These are phyloP conservation scores for Colletotrichum sp. DNA, from an alignment of 2,329 filamentous ascomycete species.

Conservation along the genomic window DNA sequence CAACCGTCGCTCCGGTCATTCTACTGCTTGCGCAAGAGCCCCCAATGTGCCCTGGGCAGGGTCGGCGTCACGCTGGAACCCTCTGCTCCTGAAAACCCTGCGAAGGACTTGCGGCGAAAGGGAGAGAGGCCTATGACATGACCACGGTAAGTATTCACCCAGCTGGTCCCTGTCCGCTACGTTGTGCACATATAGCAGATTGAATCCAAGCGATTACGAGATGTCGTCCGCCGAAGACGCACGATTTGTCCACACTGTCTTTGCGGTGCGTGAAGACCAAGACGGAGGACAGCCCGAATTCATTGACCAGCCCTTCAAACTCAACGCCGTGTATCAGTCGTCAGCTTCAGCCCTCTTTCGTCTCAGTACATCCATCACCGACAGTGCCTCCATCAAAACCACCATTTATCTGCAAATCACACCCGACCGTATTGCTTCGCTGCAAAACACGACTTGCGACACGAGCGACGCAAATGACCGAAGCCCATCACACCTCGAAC, in stretches of 20 bases:
- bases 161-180: not conserved
- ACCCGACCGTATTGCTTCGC: not conserved
- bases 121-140: not conserved
- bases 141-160: not conserved
- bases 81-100: not conserved
- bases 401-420: not conserved
- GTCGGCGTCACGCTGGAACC: not conserved
- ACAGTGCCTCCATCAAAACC: not conserved
- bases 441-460: not conserved
- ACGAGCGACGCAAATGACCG: not conserved
- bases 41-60: not conserved
- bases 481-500: not conserved
- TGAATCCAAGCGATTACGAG: not conserved
- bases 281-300: not conserved
- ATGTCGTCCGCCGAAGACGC: not conserved
- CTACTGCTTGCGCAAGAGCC: slow-evolving; percentile 2
- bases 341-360: not conserved
- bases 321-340: not conserved
- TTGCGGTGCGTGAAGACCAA: not conserved
- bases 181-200: not conserved
- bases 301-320: not conserved
- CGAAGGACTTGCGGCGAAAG: not conserved
- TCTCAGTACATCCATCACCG: not conserved
- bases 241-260: not conserved
- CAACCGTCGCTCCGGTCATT: not conserved